These are phyloP conservation scores for Globisporangium abappressorium DNA, from an alignment of 352 stramenopile species.

Conservation along the genomic window DNA sequence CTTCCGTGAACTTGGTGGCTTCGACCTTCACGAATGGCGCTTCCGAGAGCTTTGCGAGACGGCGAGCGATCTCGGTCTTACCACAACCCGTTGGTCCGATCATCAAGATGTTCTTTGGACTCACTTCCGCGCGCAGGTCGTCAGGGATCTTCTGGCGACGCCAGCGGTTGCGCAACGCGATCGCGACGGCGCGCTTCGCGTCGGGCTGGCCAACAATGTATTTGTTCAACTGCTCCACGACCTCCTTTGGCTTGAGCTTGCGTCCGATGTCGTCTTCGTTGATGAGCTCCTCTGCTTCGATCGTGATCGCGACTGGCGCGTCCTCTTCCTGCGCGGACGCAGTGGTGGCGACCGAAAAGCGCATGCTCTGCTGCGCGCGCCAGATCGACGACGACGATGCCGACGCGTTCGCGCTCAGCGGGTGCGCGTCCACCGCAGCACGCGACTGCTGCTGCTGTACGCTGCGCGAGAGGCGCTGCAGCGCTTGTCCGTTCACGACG, in stretches of 20 bases:
- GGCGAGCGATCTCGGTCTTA: slow-evolving; percentile 98
- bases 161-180: slow-evolving; percentile 98
- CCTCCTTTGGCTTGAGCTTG: slow-evolving; percentile 90
- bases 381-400: slow-evolving; percentile 1
- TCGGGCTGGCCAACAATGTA: slow-evolving; percentile 98
- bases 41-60: slow-evolving; percentile 96
- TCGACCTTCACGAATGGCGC: slow-evolving; percentile 98
- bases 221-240: slow-evolving; percentile 95
- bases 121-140: slow-evolving; percentile 89
- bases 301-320: slow-evolving; percentile 23
- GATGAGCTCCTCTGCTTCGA: slow-evolving; percentile 19
- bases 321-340: slow-evolving; percentile 27
- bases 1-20: slow-evolving; percentile 99
- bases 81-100: slow-evolving; percentile 98
- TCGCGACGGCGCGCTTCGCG: slow-evolving; percentile 97
- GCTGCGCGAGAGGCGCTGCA: slow-evolving; percentile 40
- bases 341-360: slow-evolving; percentile 34
- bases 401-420: not conserved
- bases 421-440: not conserved
- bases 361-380: slow-evolving; percentile 17
- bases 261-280: slow-evolving; percentile 59
- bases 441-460: slow-evolving; percentile 12
- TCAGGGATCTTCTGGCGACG: slow-evolving; percentile 94
- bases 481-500: slow-evolving; percentile 33
- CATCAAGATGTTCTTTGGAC: slow-evolving; percentile 99